These are phyloP conservation scores for Gossypium lobatum DNA, from an alignment of 441 rosid genomes.

Conservation along the genomic window DNA sequence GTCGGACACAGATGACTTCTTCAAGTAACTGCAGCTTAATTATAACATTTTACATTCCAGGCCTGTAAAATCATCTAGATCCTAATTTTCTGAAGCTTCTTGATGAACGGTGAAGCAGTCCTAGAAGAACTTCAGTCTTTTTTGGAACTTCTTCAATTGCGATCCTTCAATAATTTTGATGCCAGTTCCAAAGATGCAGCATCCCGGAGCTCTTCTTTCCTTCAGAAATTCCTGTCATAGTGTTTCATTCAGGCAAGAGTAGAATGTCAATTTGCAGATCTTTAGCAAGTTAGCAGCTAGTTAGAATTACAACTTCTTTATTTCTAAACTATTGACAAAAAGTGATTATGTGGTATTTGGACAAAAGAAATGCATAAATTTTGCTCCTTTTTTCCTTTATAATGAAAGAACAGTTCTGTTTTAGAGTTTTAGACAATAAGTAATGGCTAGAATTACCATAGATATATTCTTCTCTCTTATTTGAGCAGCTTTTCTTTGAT, in stretches of 20 bases:
- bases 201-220: slow-evolving; percentile 38
- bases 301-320: slow-evolving; percentile 5
- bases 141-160: slow-evolving; percentile 46
- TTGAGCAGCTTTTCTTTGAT: slow-evolving; percentile 53
- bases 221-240: slow-evolving; percentile 44
- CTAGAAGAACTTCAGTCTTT: slow-evolving; percentile 42
- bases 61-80: slow-evolving; percentile 14
- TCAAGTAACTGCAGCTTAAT: slow-evolving; percentile 14
- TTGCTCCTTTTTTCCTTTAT: background rate
- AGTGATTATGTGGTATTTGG: background rate
- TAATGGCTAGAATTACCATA: slow-evolving; percentile 37
- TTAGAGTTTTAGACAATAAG: background rate
- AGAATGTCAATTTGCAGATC: background rate
- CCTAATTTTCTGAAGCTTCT: slow-evolving; percentile 12
- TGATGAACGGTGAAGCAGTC: slow-evolving; percentile 1
- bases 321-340: slow-evolving; percentile 13
- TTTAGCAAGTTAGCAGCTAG: slow-evolving; percentile 3
- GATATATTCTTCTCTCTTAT: slow-evolving; percentile 43
- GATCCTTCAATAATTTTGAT: slow-evolving; percentile 44
- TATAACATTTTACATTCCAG: slow-evolving; percentile 19
- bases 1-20: slow-evolving; percentile 7
- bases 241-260: slow-evolving; percentile 30
- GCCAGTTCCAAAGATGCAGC: slow-evolving; percentile 49
- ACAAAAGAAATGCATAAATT: background rate
- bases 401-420: background rate